These are phyloP conservation scores for Lyophyllum atratum DNA, from an alignment of 768 basidiomycete genomes.

Conservation along the genomic window DNA sequence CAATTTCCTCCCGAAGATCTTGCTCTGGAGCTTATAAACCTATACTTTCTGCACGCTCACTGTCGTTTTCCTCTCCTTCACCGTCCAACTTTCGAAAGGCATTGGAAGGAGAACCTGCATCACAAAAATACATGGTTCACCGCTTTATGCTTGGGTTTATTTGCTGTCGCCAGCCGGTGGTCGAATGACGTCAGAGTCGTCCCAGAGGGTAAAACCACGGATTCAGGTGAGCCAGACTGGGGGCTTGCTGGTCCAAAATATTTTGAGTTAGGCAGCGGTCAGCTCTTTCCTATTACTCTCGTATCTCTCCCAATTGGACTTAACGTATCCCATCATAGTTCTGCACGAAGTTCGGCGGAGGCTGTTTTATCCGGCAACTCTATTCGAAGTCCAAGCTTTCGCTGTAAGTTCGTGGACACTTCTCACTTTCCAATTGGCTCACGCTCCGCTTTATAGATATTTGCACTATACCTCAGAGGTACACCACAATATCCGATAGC, in stretches of 20 bases:
- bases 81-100: conserved; percentile 64
- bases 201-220: conserved; percentile 23
- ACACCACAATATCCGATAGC: conserved; percentile 48
- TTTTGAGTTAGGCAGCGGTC: conserved; percentile 57
- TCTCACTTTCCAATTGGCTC: not conserved
- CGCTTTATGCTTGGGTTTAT: conserved; percentile 59
- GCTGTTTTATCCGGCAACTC: conserved; percentile 53
- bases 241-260: conserved; percentile 62
- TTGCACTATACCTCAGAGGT: conserved; percentile 48
- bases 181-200: conserved; percentile 62
- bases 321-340: conserved; percentile 34
- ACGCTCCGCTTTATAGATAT: conserved; percentile 44
- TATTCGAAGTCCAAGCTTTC: conserved; percentile 67
- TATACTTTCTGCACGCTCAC: conserved; percentile 70
- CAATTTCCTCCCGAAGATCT: conserved; percentile 70
- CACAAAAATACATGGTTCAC: conserved; percentile 60
- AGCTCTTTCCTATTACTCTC: conserved; percentile 12
- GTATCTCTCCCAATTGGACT: conserved; percentile 1
- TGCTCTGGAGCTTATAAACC: conserved; percentile 54
- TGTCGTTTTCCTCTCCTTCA: conserved; percentile 68
- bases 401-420: conserved; percentile 34
- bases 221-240: conserved; percentile 42
- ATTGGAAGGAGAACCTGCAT: conserved; percentile 57
- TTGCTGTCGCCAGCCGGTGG: conserved; percentile 72
- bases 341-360: conserved; percentile 52